Evolutionary conservation across 805 yeast genomes (phyloP).

Genomic region (Candida michaelii): DNA sequence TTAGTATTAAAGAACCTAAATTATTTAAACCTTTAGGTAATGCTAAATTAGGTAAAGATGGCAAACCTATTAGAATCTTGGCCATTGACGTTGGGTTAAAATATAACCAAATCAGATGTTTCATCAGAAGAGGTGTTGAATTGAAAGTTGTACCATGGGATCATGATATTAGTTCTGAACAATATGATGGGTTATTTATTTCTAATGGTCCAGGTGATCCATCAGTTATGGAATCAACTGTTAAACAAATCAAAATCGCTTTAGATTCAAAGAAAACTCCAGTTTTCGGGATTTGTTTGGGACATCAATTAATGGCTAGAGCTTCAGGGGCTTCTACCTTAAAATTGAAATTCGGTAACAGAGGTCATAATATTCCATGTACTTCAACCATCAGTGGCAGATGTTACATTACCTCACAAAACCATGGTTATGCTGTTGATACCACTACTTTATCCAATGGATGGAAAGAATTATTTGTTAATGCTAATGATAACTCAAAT

Average conservation of each 20-base stretch:
- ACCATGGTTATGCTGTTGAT: slow-evolving; percentile 98
- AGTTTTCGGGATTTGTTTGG: slow-evolving; percentile 95
- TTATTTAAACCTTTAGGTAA: slow-evolving; percentile 69
- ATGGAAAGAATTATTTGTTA: slow-evolving; percentile 93
- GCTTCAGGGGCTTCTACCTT: slow-evolving; percentile 92
- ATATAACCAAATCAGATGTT: slow-evolving; percentile 96
- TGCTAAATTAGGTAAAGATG: slow-evolving; percentile 58
- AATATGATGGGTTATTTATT: slow-evolving; percentile 91
- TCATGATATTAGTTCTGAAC: slow-evolving; percentile 75
- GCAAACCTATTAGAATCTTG: slow-evolving; percentile 75
- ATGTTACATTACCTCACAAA: slow-evolving; percentile 98
- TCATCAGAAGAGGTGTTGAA: slow-evolving; percentile 94
- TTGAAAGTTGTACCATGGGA: slow-evolving; percentile 95
- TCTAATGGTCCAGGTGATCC: slow-evolving; percentile 99
- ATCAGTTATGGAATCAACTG: slow-evolving; percentile 70
- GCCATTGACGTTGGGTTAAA: slow-evolving; percentile 98
- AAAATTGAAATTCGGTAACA: slow-evolving; percentile 95
- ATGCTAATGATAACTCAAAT: slow-evolving; percentile 95
- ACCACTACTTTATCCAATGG: slow-evolving; percentile 66
- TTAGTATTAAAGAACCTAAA: slow-evolving; percentile 74
- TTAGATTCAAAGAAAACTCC: slow-evolving; percentile 75
- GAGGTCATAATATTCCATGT: slow-evolving; percentile 98
- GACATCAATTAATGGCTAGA: slow-evolving; percentile 94
- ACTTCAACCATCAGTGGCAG: slow-evolving; percentile 86
- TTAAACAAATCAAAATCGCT: slow-evolving; percentile 56